Base-by-base conservation (phyloP, 2,329 filamentous ascomycete species). In the Metarhizium guizhouense region DNA sequence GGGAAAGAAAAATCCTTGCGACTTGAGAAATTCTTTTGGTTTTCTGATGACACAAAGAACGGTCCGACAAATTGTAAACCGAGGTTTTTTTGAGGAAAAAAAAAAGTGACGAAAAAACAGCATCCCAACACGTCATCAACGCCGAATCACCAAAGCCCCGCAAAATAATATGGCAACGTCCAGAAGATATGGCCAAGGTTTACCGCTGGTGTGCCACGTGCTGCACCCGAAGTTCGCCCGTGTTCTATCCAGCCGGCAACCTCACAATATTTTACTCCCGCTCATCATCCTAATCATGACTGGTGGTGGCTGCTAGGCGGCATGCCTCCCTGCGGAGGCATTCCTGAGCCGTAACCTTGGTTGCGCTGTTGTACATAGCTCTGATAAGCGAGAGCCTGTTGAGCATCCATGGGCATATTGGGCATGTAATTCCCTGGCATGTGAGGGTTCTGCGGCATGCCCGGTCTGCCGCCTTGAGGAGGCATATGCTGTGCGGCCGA, bases 221-320 rank as follows among this genome's bases (percentile, higher is more conserved):
- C 20, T 16, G 25, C 20, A 48, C 18, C 25, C n/a, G 14, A n/a
- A 6, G 30, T 51, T 51, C 4, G 6, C 16, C 48, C 14, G 11
- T 34, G 29, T 51, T 25, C 36, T 36, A 16, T 20, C 30, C 47
- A 10, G 47, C 32, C 49, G 20, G 34, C 47, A 45, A 32, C 32
- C 50, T 20, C 49, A 30, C 18, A 47, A 38, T 52, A 29, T n/a
- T 40, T 25, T 32, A 18, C 54, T 47, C 50, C 29, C 50, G 29
- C n/a, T 29, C 20, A 18, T 56, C 47, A 58, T 60, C 59, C 61
- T 61, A 57, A 65, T 76, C 77, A 90, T 73, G 87, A 85, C 74
- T 89, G 87, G 71, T 92, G 88, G 62, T 88, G 87, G 65, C 88
- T 86, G 74, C 90, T 89, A 66, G 90, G 87, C 56, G 88, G 86